Base-by-base conservation (phyloP, 495 filamentous ascomycete species). In the Clavariopsis aquatica region DNA sequence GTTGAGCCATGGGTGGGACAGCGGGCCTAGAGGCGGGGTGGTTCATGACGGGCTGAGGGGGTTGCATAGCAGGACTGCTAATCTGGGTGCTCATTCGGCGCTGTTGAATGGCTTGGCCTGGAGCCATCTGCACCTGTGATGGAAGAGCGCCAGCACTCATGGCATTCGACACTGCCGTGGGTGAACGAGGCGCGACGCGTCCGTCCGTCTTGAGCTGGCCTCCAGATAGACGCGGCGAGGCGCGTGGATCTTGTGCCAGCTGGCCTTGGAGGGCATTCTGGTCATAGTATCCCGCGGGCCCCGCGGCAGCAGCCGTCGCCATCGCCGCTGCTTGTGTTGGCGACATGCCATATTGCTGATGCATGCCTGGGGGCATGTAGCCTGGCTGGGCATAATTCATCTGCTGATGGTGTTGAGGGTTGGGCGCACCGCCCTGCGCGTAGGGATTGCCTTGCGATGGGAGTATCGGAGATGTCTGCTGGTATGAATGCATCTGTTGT, bases 251-350 rank as follows among this genome's bases (percentile, higher is more conserved):
- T 64, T 73, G 74, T 28, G 65, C 58, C 29, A 77, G 64, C 38
- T 66, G 66, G 26, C 68, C 71, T 66, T 82, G 78, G 46, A 87
- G 49, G 75, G 78, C 41, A 79, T 73, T 57, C 88, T 87, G 34
- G 79, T 71, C 77, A 84, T 82, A 63, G 83, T 83, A 69, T 82
- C 84, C 49, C 71, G 79, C 66, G 81, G 82, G 52, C 82, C 87
- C 22, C 8, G 87, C 86, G 8, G 87, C 87, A 7, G 87, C 87
- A 41, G 87, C 87, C 9, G 86, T 89, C 27, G 87, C 87, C 85
- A 89, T 87, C 45, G 87, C 87, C 15, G 87, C 86, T 24, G 85
- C 85, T 68, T 87, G 84, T 0, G 79, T 72, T n/a, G 76, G 73
- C 10, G 83, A 78, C 71, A 87, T 82, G 47, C 78, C 81, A 76